A percentile compares a stretch with the other conserved stretches of the same genome.
Conservation (phyloP, 345 rosid species). For the Physaria fendleri region DNA sequence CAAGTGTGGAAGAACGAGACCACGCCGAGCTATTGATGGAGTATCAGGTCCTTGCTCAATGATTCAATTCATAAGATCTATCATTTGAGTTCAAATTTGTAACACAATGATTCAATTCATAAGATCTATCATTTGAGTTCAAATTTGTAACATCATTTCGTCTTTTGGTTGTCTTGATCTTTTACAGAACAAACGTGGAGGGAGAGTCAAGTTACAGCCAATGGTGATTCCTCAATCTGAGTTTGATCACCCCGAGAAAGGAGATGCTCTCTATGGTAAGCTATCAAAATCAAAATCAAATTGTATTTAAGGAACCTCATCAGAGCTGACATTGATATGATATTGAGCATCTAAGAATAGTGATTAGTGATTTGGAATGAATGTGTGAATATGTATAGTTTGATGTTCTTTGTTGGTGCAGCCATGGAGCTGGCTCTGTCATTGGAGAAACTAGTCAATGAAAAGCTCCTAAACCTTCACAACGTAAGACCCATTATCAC, state of each 20-base stretch:
- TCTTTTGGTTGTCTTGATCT: not conserved
- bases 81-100: not conserved
- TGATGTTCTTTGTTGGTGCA: constrained; percentile 24
- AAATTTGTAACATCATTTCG: not conserved
- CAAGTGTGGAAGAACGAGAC: constrained; percentile 72
- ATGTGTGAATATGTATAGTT: too few relatives aligned
- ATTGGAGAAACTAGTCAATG: constrained; percentile 82
- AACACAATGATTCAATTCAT: not conserved
- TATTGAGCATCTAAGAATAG: not conserved
- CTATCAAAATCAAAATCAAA: too few relatives aligned
- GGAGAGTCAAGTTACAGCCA: constrained; percentile 64
- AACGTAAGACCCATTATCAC: constrained; percentile 38
- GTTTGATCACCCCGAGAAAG: constrained; percentile 85
- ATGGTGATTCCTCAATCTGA: constrained; percentile 65
- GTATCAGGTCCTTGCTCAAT: constrained; percentile 41
- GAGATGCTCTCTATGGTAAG: constrained; percentile 87
- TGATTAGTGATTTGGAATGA: not conserved
- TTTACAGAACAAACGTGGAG: constrained; percentile 87
- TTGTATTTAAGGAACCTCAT: too few relatives aligned
- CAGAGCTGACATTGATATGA: not conserved
- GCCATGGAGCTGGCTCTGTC: constrained; percentile 93
- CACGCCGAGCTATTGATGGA: constrained; percentile 82
- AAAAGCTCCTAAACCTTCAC: constrained; percentile 70
- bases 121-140: not conserved
- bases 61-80: not conserved